These are phyloP conservation scores for Naganishia albida DNA, from an alignment of 1,284 basidiomycete genomes.

Conservation along the genomic window DNA sequence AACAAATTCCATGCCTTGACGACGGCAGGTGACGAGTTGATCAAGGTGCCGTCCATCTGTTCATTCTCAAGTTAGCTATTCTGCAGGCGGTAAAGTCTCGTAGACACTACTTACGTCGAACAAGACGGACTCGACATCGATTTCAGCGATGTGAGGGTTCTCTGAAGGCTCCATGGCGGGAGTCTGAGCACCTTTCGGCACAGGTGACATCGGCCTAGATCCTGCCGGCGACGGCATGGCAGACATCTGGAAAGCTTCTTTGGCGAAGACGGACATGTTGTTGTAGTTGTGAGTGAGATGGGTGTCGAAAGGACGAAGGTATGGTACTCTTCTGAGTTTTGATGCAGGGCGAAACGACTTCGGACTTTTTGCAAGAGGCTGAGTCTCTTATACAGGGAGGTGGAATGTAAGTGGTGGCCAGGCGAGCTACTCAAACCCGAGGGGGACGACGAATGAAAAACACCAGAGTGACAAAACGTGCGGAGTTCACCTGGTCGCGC, in stretches of 20 bases:
- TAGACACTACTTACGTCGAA: conserved; percentile 49
- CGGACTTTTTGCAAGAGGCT: background rate
- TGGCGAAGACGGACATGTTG: conserved; percentile 54
- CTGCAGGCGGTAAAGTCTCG: background rate
- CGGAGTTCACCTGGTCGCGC: background rate
- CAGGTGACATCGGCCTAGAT: conserved; percentile 39
- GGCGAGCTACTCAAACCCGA: background rate
- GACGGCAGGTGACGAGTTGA: conserved; percentile 52
- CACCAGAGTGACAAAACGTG: conserved; percentile 9
- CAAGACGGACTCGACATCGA: conserved; percentile 53
- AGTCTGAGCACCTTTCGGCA: conserved; percentile 52
- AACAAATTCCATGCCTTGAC: conserved; percentile 53
- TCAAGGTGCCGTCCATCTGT: conserved; percentile 51
- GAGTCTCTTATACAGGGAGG: background rate
- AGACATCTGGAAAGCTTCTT: conserved; percentile 49
- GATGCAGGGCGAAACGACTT: background rate
- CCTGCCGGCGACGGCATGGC: conserved; percentile 43
- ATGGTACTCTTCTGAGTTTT: no score
- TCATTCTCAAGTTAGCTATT: background rate
- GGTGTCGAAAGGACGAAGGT: background rate
- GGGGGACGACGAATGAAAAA: conserved; percentile 20
- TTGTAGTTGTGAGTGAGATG: background rate
- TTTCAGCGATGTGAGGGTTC: conserved; percentile 59
- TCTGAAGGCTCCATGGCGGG: conserved; percentile 69
- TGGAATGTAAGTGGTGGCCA: background rate